Evolutionary conservation across 257 asterid genomes (phyloP).

Genomic region (Perilla frutescens): DNA sequence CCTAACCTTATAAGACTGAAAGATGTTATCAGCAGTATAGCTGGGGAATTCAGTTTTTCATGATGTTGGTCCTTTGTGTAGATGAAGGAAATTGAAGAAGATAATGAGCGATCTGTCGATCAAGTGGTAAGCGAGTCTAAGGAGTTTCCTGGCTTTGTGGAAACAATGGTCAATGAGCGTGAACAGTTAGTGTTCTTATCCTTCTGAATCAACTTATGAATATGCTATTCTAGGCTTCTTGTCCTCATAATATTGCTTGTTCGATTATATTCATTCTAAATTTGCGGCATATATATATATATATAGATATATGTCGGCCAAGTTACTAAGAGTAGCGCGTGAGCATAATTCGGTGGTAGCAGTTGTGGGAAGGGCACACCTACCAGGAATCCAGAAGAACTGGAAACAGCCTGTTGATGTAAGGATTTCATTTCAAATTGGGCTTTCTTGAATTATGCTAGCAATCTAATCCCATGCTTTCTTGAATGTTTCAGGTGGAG

Average conservation of each 20-base stretch:
- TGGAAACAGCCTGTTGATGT: too few species aligned
- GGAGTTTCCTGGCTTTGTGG: constrained; percentile 85
- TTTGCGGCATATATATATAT: too few species aligned
- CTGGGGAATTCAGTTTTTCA: background rate
- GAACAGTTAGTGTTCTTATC: too few species aligned
- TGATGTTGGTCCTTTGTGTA: constrained; percentile 50
- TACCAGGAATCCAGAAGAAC: too few species aligned
- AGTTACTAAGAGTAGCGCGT: too few species aligned
- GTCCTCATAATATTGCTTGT: too few species aligned
- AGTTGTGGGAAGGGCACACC: too few species aligned
- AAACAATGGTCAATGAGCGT: constrained; percentile 44
- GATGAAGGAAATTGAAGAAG: constrained; percentile 97
- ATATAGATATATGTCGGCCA: too few species aligned
- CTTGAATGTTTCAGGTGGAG: constrained; percentile 49
- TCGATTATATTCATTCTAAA: too few species aligned
- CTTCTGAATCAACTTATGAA: too few species aligned
- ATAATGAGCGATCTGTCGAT: constrained; percentile 63
- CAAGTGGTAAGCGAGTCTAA: constrained; percentile 22
- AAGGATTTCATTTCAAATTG: background rate
- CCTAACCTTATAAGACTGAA: constrained; percentile 3
- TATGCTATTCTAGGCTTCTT: too few species aligned
- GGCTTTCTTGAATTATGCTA: background rate
- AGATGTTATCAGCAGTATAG: constrained; percentile 18
- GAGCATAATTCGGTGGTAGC: too few species aligned
- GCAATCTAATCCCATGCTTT: background rate